Base-by-base conservation (phyloP, 768 basidiomycete genomes). In the Naganishia friedmannii region DNA sequence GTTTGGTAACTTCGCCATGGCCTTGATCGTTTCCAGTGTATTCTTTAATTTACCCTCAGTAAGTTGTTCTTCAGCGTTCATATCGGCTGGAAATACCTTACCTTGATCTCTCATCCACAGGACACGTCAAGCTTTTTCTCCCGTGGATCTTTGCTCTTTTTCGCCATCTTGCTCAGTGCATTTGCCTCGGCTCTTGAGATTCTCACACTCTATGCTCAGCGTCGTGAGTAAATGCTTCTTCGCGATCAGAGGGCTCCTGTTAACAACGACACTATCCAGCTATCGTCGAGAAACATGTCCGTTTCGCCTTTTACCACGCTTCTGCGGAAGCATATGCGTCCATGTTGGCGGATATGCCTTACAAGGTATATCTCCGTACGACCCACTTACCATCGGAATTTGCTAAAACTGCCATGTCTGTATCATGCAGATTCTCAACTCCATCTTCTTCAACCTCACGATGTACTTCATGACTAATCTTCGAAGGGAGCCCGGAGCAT, bases 161-260 rank as follows among this genome's bases (percentile, higher is more conserved):
- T 85, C 46, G 87, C 87, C 19, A 79, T 91, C 69, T 79, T 93
- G 53, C 86, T 87, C 0, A 87, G 87, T 55, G 83, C 83, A n/a
- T 83, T 84, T 70, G 78, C 79, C 34, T 81, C 82, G 56, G 78
- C 78, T 39, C 58, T 80, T 23, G 79, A 80, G 75, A 83, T 83
- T 57, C 68, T 83, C 21, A 81, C 81, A 0, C 73, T 82, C 12
- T 83, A 82, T 72, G 80, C 76, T 29, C 65, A 66, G 53, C 70
- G 65, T 37, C 65, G 65, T 53, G 13, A 60, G 57, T n/a, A n/a
- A 5, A n/a, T 23, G n/a, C 5, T 7, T n/a, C 29, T n/a, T 34
- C 12, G 4, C 3, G 57, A n/a, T 10, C 79, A 81, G 73, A 81
- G 83, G 37, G 79, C 82, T 15, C 23, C 21, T 23, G 57, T 17